Base-by-base conservation (phyloP, 106 monocot species). In the Phalaenopsis equestris region DNA sequence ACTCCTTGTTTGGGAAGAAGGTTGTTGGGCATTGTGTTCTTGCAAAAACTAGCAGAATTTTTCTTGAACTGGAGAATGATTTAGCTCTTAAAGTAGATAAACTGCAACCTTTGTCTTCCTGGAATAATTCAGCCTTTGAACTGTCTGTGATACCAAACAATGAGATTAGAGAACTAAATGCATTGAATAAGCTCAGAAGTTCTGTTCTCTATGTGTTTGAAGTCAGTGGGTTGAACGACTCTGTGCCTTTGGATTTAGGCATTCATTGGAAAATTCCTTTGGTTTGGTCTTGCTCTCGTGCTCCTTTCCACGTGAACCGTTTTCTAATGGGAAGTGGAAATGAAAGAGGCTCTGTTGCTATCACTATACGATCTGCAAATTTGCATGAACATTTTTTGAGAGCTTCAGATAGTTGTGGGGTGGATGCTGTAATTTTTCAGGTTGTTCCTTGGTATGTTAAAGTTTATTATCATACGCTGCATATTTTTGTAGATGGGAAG, bases 381-480 rank as follows among this genome's bases (percentile, higher is more conserved):
- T 72, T 83, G 18, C 45, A 68, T 83, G 83, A 82, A n/a, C 73
- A 42, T 70, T 70, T 84, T 18, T 55, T 68, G 24, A 81, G 41
- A 16, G 30, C 23, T 78, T 78, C 80, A 61, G 57, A 82, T 76
- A 81, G 55, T 12, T 98, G 97, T 76, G 83, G 52, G n/a, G 73
- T 88, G 23, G 79, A 86, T 41, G 91, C 80, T 80, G 81, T 90
- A 23, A 75, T 99, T 84, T 93, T 99, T 73, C 98, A 99, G 79
- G 89, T 99, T 75, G 92, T 94, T 56, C 98, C 98, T 16, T 99
- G 98, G 98, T 94, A 99, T 86, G 94, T 99, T 79, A 91, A 88
- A 81, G 93, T 93, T 73, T 99, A 94, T 77, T 99, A 99, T 83
- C 98, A 99, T 70, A 95, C 94, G 11, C 75, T 99, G 41, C 55